phyloP scores from a whole-genome alignment of 2,329 filamentous ascomycete genomes.

The Leptosphaerulina australis region DNA sequence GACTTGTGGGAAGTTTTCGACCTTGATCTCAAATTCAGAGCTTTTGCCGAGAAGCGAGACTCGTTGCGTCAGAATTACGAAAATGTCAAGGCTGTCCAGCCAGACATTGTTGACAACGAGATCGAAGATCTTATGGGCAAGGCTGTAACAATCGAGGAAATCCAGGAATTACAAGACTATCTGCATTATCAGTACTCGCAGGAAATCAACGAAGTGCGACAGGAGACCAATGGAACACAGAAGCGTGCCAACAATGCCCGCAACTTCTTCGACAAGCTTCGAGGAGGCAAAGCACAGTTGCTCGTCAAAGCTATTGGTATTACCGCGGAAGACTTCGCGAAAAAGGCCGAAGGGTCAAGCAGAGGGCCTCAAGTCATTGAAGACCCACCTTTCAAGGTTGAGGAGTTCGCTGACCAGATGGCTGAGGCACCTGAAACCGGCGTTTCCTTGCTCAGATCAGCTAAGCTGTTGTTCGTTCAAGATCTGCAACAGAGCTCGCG shows the following conservation, averaged over 20 bases:
- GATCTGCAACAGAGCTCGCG: conserved; percentile 87
- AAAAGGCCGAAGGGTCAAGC: conserved; percentile 80
- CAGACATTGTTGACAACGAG: conserved; percentile 71
- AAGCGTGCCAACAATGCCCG: conserved; percentile 83
- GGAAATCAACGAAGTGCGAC: conserved; percentile 79
- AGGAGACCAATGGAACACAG: conserved; percentile 70
- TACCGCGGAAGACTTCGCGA: conserved; percentile 83
- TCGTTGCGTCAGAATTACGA: conserved; percentile 80
- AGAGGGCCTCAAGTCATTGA: conserved; percentile 71
- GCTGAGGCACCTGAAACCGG: conserved; percentile 61
- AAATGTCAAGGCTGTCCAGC: conserved; percentile 65
- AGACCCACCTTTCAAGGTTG: conserved; percentile 77
- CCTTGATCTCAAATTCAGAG: conserved; percentile 92
- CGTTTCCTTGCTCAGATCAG: conserved; percentile 75
- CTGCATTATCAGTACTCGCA: conserved; percentile 90
- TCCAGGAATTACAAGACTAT: conserved; percentile 96
- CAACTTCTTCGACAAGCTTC: conserved; percentile 80
- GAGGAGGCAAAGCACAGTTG: conserved; percentile 77
- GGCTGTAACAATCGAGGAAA: conserved; percentile 87
- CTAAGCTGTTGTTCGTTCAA: conserved; percentile 87
- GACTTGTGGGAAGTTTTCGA: conserved; percentile 96
- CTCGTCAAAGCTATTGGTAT: conserved; percentile 92
- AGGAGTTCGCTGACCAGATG: conserved; percentile 84
- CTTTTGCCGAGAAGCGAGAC: conserved; percentile 89
- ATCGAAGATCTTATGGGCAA: conserved; percentile 82